Evolutionary conservation across 2,329 filamentous ascomycete genomes (phyloP).

Genomic region (Phaeosphaeriaceae sp.): DNA sequence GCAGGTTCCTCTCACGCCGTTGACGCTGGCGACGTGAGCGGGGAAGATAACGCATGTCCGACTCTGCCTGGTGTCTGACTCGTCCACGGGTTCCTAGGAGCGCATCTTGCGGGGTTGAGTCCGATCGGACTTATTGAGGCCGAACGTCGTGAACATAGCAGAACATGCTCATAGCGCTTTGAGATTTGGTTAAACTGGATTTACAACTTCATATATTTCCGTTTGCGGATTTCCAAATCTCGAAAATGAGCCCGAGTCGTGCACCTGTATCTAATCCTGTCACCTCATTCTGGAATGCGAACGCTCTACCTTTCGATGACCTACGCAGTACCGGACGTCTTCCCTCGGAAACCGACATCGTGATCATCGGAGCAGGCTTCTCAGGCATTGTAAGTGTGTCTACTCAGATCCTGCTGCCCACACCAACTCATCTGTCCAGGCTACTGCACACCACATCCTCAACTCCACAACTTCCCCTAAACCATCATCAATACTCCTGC

Average conservation of each 20-base stretch:
- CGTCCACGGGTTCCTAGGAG: neutral
- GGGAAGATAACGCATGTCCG: neutral
- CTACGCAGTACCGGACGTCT: slow-evolving; percentile 1
- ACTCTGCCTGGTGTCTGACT: neutral
- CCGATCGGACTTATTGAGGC: neutral
- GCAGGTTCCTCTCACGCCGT: neutral
- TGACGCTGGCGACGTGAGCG: neutral
- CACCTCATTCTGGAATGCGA: slow-evolving; percentile 2
- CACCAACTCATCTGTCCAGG: neutral
- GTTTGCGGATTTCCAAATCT: neutral
- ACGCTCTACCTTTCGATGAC: neutral
- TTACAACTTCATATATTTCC: too few relatives aligned
- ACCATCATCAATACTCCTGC: slow-evolving; percentile 9
- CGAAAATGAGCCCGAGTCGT: slow-evolving; percentile 1
- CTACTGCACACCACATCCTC: slow-evolving; percentile 5
- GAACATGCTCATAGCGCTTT: neutral
- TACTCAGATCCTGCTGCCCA: neutral
- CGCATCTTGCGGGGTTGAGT: neutral
- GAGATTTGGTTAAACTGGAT: neutral
- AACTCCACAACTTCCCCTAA: neutral
- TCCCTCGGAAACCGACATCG: slow-evolving; percentile 19
- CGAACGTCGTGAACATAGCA: neutral
- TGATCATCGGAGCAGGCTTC: slow-evolving; percentile 69
- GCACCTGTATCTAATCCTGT: neutral
- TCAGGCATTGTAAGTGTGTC: neutral